These are phyloP conservation scores for Bipolaris cookei DNA, from an alignment of 2,329 filamentous ascomycete species.

Conservation along the genomic window DNA sequence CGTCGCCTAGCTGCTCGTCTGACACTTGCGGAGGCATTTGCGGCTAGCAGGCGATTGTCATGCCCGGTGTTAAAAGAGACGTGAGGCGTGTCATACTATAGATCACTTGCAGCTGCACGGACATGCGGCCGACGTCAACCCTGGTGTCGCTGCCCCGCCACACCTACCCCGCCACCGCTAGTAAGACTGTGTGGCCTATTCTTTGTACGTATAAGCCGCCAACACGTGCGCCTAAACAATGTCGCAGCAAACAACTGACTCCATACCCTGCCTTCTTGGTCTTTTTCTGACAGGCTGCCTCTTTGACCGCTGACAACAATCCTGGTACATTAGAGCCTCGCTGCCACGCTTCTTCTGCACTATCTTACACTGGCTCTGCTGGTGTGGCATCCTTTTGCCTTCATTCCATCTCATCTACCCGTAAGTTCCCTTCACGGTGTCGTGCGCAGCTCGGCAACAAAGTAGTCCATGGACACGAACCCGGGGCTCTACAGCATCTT, in stretches of 20 bases:
- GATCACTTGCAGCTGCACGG: constrained; percentile 11
- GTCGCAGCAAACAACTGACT: background rate
- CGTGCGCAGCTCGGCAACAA: background rate
- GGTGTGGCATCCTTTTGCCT: constrained; percentile 1
- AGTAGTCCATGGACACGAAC: background rate
- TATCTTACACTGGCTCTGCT: background rate
- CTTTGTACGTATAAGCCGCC: background rate
- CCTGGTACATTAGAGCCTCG: background rate
- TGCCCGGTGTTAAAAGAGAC: constrained; percentile 15
- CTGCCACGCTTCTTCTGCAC: background rate
- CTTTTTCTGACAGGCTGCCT: background rate
- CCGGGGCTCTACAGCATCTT: background rate
- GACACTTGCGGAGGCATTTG: constrained; percentile 41
- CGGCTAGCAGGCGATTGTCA: constrained; percentile 20
- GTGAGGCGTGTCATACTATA: background rate
- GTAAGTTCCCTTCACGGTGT: background rate
- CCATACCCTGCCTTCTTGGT: background rate
- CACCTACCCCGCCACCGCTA: constrained; percentile 27
- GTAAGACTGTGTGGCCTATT: constrained; percentile 2
- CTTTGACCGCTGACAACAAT: background rate
- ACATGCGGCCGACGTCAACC: constrained; percentile 15
- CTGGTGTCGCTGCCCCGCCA: constrained; percentile 25
- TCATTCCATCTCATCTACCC: background rate
- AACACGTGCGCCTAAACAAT: constrained; percentile 2
- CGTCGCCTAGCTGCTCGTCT: constrained; percentile 58